These are phyloP conservation scores for Suillus hirtellus DNA, from an alignment of 768 basidiomycete species.

Conservation along the genomic window DNA sequence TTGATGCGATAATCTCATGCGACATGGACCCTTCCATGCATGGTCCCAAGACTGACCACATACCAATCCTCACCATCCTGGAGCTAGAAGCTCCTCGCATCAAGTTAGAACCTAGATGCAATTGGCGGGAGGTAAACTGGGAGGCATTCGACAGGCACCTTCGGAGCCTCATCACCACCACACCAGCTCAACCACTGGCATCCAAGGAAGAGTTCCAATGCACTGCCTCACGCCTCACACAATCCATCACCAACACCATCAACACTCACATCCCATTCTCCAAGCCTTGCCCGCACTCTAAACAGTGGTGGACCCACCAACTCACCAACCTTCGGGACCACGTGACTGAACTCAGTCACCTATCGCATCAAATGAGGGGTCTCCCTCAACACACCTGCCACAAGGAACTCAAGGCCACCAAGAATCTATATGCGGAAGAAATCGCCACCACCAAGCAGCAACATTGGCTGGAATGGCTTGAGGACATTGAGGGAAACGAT, in stretches of 20 bases:
- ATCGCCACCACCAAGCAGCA: not conserved
- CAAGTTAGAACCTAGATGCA: not conserved
- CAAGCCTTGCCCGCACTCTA: conserved; percentile 23
- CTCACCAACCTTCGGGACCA: too few relatives aligned
- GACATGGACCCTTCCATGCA: too few relatives aligned
- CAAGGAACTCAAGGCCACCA: not conserved
- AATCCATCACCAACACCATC: conserved; percentile 19
- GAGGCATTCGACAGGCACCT: conserved; percentile 8
- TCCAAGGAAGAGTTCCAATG: conserved; percentile 16
- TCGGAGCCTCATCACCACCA: not conserved
- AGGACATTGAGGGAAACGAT: not conserved
- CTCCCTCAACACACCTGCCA: not conserved
- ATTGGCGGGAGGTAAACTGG: conserved; percentile 15
- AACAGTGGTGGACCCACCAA: conserved; percentile 33
- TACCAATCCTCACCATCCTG: too few relatives aligned
- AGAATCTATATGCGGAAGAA: not conserved
- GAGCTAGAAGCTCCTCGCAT: too few relatives aligned
- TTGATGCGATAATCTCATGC: too few relatives aligned
- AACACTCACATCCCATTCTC: not conserved
- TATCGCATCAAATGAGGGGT: not conserved
- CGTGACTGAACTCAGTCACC: too few relatives aligned
- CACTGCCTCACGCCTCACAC: conserved; percentile 6
- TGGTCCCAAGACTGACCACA: too few relatives aligned
- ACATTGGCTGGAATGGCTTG: conserved; percentile 1
- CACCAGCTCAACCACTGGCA: not conserved